phyloP scores from a whole-genome alignment of 352 stramenopile genomes.

The Pythium sukuiense region DNA sequence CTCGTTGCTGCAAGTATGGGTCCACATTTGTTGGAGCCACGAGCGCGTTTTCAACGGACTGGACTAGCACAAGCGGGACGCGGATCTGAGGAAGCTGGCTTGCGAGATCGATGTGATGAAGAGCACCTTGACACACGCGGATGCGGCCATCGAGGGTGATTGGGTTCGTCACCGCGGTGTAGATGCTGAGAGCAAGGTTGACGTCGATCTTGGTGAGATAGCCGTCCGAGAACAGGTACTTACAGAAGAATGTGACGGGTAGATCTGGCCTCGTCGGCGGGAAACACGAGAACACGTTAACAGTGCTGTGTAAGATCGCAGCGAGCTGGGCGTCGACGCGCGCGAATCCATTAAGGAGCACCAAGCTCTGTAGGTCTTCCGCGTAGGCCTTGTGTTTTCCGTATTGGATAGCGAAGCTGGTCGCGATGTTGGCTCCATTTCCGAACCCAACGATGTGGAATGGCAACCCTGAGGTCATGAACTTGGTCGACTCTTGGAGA shows the following conservation, averaged over 20 bases:
- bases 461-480: slow-evolving; percentile 62
- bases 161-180: slow-evolving; percentile 90
- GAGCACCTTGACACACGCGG: slow-evolving; percentile 71
- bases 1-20: slow-evolving; percentile 83
- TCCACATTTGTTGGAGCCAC: slow-evolving; percentile 90
- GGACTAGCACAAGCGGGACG: slow-evolving; percentile 81
- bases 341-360: slow-evolving; percentile 25
- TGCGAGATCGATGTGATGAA: slow-evolving; percentile 75
- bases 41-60: slow-evolving; percentile 89
- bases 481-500: slow-evolving; percentile 66
- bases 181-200: slow-evolving; percentile 91
- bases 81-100: slow-evolving; percentile 52
- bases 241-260: slow-evolving; percentile 85
- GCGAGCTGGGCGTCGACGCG: slow-evolving; percentile 74
- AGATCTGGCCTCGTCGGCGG: slow-evolving; percentile 81
- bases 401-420: slow-evolving; percentile 62
- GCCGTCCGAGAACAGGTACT: slow-evolving; percentile 92
- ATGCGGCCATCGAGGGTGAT: slow-evolving; percentile 90
- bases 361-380: slow-evolving; percentile 63
- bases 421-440: slow-evolving; percentile 85
- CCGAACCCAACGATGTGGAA: slow-evolving; percentile 91
- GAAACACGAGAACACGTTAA: slow-evolving; percentile 85
- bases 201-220: slow-evolving; percentile 86
- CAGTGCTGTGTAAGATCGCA: slow-evolving; percentile 73
- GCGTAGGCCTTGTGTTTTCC: slow-evolving; percentile 38